These are phyloP conservation scores for Apiospora kogelbergensis DNA, from an alignment of 2,329 filamentous ascomycete genomes.

Conservation along the genomic window DNA sequence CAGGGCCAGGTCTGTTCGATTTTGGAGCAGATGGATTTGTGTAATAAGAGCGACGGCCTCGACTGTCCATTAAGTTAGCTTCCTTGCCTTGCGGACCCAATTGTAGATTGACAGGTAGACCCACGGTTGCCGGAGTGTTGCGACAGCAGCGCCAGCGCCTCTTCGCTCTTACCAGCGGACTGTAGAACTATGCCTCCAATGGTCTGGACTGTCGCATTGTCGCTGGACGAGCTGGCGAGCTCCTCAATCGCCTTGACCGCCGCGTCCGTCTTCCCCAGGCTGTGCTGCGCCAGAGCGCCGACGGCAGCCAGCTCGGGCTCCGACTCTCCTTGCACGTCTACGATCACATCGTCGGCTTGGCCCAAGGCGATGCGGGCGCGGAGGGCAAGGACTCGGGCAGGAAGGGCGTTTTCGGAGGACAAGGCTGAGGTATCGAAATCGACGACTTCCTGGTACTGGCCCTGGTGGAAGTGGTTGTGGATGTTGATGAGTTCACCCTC, in stretches of 20 bases:
- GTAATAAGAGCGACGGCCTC: slow-evolving; percentile 83
- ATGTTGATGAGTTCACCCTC: slow-evolving; percentile 73
- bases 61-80: slow-evolving; percentile 39
- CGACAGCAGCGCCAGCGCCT: slow-evolving; percentile 75
- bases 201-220: slow-evolving; percentile 81
- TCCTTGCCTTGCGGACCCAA: slow-evolving; percentile 16
- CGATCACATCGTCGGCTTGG: slow-evolving; percentile 70
- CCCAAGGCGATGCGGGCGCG: slow-evolving; percentile 83
- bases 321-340: slow-evolving; percentile 62
- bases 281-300: slow-evolving; percentile 70
- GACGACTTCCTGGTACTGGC: slow-evolving; percentile 83
- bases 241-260: slow-evolving; percentile 65
- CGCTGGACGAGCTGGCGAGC: slow-evolving; percentile 64
- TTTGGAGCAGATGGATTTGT: slow-evolving; percentile 90
- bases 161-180: slow-evolving; percentile 76
- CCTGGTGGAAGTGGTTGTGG: slow-evolving; percentile 71
- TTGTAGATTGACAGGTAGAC: slow-evolving; percentile 33
- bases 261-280: slow-evolving; percentile 57
- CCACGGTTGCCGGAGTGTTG: slow-evolving; percentile 85
- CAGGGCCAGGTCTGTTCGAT: slow-evolving; percentile 83
- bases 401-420: slow-evolving; percentile 73
- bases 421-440: slow-evolving; percentile 82
- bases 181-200: slow-evolving; percentile 81
- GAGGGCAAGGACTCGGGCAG: slow-evolving; percentile 75
- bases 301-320: slow-evolving; percentile 77